Conservation (phyloP, 2,329 filamentous ascomycete genomes). For the Periglandula ipomoeae region DNA sequence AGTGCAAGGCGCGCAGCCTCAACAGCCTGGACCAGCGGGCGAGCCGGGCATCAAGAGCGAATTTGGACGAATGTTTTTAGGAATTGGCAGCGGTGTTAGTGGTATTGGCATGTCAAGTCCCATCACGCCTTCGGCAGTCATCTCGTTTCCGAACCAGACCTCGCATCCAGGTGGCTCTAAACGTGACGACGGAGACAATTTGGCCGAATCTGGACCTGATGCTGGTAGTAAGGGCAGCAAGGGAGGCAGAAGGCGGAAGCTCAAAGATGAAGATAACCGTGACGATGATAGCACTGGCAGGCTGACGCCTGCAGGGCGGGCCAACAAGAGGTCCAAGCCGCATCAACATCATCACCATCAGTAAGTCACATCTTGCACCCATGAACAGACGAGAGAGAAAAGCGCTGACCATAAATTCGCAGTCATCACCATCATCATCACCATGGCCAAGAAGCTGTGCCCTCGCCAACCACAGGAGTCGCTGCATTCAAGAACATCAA, state of each 20-base stretch:
- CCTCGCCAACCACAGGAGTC: slow-evolving; percentile 31
- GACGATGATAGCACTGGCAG: slow-evolving; percentile 60
- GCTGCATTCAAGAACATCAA: slow-evolving; percentile 43
- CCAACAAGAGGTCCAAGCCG: slow-evolving; percentile 62
- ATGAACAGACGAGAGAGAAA: background rate
- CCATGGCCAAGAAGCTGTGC: slow-evolving; percentile 37
- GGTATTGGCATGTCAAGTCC: slow-evolving; percentile 44
- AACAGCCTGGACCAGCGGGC: slow-evolving; percentile 66
- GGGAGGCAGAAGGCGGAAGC: slow-evolving; percentile 55
- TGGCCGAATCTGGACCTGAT: slow-evolving; percentile 34
- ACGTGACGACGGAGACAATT: slow-evolving; percentile 42
- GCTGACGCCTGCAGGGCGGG: slow-evolving; percentile 48
- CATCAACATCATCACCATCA: slow-evolving; percentile 58
- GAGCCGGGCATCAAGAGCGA: slow-evolving; percentile 92
- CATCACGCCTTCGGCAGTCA: slow-evolving; percentile 29
- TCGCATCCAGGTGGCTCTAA: slow-evolving; percentile 27
- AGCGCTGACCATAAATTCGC: slow-evolving; percentile 13
- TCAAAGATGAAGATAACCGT: slow-evolving; percentile 65
- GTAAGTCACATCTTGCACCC: slow-evolving; percentile 32
- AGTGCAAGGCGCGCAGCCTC: slow-evolving; percentile 82
- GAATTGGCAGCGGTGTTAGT: slow-evolving; percentile 59
- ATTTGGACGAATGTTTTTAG: slow-evolving; percentile 89
- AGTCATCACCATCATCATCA: slow-evolving; percentile 51
- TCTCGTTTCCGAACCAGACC: slow-evolving; percentile 29
- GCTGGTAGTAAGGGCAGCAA: slow-evolving; percentile 26